Percentiles rank a stretch among this genome's conserved stretches.
phyloP scores from a whole-genome alignment of 805 yeast genomes.

The Kodamaea laetipori region DNA sequence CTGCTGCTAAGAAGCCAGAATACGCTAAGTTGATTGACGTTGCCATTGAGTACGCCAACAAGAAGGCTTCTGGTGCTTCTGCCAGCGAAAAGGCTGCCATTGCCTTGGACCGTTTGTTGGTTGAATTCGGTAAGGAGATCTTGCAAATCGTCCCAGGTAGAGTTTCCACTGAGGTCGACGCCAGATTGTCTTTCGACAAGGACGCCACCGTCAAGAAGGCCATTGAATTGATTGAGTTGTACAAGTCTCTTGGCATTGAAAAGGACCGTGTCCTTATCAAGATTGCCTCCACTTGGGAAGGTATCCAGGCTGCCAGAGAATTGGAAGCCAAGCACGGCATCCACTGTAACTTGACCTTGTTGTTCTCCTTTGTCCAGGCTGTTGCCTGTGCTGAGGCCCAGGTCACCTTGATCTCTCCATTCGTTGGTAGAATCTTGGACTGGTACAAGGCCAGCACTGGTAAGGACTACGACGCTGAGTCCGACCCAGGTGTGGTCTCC shows the following conservation, averaged over 20 bases:
- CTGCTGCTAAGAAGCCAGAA: constrained; percentile 88
- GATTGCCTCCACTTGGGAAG: constrained; percentile 98
- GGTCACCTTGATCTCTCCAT: constrained; percentile 95
- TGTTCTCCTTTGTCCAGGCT: constrained; percentile 96
- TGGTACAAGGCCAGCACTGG: constrained; percentile 97
- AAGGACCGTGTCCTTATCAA: constrained; percentile 93
- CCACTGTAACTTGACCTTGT: constrained; percentile 92
- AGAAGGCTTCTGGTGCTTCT: constrained; percentile 52
- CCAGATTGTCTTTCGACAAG: constrained; percentile 94
- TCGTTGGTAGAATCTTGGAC: constrained; percentile 98
- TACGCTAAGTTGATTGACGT: constrained; percentile 87
- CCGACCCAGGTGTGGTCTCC: constrained; percentile 95
- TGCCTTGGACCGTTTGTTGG: constrained; percentile 90
- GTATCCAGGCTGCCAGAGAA: constrained; percentile 97
- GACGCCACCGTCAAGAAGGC: constrained; percentile 95
- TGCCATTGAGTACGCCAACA: constrained; percentile 86
- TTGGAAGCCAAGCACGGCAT: constrained; percentile 87
- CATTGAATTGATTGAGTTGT: constrained; percentile 80
- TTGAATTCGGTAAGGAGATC: constrained; percentile 94
- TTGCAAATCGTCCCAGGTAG: constrained; percentile 96
- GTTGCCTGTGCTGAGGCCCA: constrained; percentile 99
- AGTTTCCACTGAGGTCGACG: constrained; percentile 99
- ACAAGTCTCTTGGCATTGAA: constrained; percentile 78
- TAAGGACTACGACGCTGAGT: constrained; percentile 72
- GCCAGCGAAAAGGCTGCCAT: constrained; percentile 70